phyloP scores from a whole-genome alignment of 257 asterid species.

The Ligustrum vulgare region DNA sequence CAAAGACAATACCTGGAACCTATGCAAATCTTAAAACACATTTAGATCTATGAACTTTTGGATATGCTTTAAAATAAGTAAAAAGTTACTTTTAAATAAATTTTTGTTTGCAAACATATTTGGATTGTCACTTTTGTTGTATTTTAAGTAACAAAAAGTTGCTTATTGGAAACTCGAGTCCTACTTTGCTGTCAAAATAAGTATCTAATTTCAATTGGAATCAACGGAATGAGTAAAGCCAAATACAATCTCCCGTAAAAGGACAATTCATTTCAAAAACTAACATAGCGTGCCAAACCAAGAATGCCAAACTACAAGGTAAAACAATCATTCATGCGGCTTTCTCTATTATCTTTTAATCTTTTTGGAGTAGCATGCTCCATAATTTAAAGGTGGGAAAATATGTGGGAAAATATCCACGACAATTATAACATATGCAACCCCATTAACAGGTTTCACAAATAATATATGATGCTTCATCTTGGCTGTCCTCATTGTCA shows the following conservation, averaged over 20 bases:
- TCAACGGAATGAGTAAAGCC: background rate
- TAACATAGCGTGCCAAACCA: slow-evolving; percentile 8
- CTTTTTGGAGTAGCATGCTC: background rate
- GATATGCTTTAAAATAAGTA: background rate
- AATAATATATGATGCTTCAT: background rate
- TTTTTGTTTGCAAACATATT: background rate
- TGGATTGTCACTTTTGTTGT: background rate
- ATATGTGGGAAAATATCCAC: background rate
- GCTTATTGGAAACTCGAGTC: background rate
- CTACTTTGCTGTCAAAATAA: background rate
- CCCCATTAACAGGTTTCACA: background rate
- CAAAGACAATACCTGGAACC: slow-evolving; percentile 95
- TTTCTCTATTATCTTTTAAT: background rate
- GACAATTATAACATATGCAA: background rate
- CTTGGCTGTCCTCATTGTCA: slow-evolving; percentile 3
- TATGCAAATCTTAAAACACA: slow-evolving; percentile 30
- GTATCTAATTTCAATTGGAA: background rate
- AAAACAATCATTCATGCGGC: background rate
- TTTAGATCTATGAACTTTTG: slow-evolving; percentile 10
- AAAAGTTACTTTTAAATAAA: background rate
- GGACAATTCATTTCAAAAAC: slow-evolving; percentile 15
- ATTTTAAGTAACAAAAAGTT: background rate
- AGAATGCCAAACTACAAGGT: slow-evolving; percentile 5
- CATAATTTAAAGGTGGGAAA: background rate
- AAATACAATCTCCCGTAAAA: background rate